Percentiles rank a stretch among this genome's conserved stretches.
Evolutionary conservation across 2,329 filamentous ascomycete species (phyloP).

Genomic region (Albifimbria verrucaria): DNA sequence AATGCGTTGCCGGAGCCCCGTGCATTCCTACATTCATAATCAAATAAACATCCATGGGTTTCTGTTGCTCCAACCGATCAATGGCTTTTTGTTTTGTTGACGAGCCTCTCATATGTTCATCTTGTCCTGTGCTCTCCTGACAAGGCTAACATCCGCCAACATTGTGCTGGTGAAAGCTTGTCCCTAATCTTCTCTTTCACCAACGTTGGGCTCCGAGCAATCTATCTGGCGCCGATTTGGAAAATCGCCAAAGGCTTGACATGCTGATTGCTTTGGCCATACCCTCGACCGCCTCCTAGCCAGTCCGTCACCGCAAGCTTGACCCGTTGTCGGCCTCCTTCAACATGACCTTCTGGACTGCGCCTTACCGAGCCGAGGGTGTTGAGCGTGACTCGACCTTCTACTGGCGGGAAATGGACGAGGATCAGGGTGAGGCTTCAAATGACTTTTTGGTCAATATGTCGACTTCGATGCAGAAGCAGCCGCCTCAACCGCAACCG

Average conservation of each 20-base stretch:
- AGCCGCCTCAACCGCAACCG: slow-evolving; percentile 14
- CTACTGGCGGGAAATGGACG: slow-evolving; percentile 31
- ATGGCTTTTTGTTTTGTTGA: background rate
- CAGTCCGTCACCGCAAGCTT: background rate
- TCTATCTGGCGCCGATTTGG: too few species aligned
- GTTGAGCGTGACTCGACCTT: slow-evolving; percentile 31
- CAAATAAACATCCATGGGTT: background rate
- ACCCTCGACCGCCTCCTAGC: slow-evolving; percentile 6
- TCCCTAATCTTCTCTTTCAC: too few species aligned
- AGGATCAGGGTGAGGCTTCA: slow-evolving; percentile 22
- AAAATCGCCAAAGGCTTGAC: too few species aligned
- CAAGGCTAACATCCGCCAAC: background rate
- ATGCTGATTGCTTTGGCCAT: too few species aligned
- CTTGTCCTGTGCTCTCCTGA: background rate
- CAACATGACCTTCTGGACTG: slow-evolving; percentile 33
- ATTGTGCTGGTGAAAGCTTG: too few species aligned
- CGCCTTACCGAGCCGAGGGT: slow-evolving; percentile 30
- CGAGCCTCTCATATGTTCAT: background rate
- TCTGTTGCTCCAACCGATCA: background rate
- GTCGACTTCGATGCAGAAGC: slow-evolving; percentile 31
- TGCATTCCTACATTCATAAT: slow-evolving; percentile 20
- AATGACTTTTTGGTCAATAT: slow-evolving; percentile 35
- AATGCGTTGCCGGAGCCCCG: slow-evolving; percentile 24
- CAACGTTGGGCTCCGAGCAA: too few species aligned
- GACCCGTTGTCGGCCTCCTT: slow-evolving; percentile 4